Evolutionary conservation across 768 basidiomycete species (phyloP).

Genomic region (Agaricus subrufescens): DNA sequence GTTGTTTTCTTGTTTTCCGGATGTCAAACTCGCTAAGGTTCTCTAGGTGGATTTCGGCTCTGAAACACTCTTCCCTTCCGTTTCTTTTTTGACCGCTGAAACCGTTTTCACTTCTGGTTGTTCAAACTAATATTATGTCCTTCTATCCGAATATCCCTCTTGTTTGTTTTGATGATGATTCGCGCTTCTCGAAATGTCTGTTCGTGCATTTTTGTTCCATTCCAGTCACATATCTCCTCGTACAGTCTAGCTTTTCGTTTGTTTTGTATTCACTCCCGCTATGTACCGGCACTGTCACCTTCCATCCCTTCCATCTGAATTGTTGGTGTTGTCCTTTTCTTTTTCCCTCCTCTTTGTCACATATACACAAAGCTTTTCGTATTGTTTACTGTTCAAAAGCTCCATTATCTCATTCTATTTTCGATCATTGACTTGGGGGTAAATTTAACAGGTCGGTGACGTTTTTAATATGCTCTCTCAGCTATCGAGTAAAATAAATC

Average conservation of each 20-base stretch:
- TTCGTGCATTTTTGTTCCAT: conserved; percentile 4
- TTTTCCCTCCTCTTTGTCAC: too few relatives aligned
- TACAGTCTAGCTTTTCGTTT: conserved; percentile 18
- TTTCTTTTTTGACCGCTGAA: conserved; percentile 11
- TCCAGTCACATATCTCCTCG: conserved; percentile 11
- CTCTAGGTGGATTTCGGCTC: conserved; percentile 21
- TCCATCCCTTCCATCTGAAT: not conserved
- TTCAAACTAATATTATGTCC: conserved; percentile 10
- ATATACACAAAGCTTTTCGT: too few relatives aligned
- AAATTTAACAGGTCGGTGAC: not conserved
- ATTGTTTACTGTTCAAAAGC: not conserved
- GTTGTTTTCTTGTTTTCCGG: conserved; percentile 24
- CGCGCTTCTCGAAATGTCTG: conserved; percentile 7
- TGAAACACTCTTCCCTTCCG: not conserved
- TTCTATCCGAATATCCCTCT: not conserved
- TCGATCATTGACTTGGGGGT: conserved; percentile 1
- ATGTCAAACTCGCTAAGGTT: conserved; percentile 25
- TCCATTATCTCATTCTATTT: conserved; percentile 3
- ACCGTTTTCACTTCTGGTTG: conserved; percentile 1
- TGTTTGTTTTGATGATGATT: conserved; percentile 7
- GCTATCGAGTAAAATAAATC: not conserved
- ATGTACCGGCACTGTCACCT: conserved; percentile 1
- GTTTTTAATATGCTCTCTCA: conserved; percentile 5
- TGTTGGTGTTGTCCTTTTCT: not conserved
- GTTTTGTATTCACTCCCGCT: conserved; percentile 10